A percentile compares a stretch with the other conserved stretches of the same genome.
Evolutionary conservation across 2,329 filamentous ascomycete genomes (phyloP).

Genomic region (Trichoderma sp.): DNA sequence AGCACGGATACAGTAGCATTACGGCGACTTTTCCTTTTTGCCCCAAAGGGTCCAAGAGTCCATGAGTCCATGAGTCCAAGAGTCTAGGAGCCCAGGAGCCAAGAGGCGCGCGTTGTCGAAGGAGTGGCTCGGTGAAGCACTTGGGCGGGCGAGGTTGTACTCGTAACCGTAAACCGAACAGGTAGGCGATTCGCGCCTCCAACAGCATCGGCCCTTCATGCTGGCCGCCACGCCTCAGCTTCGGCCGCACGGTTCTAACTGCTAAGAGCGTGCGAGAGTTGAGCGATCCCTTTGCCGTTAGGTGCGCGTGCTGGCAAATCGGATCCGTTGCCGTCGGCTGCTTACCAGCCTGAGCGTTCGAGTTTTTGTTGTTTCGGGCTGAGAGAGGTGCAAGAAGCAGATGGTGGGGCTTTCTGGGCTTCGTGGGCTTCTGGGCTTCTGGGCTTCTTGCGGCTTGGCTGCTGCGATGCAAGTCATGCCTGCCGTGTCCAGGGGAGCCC

Average conservation of each 20-base stretch:
- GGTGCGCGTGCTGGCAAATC: constrained; percentile 9
- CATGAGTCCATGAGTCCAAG: too few relatives aligned
- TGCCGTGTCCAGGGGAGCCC: not conserved
- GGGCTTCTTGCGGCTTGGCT: not conserved
- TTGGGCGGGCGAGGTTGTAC: not conserved
- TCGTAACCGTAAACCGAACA: not conserved
- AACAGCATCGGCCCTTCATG: constrained; percentile 14
- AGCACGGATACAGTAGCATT: not conserved
- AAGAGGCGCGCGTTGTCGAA: not conserved
- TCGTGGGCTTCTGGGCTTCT: not conserved
- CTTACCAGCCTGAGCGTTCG: constrained; percentile 1
- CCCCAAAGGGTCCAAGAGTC: too few relatives aligned
- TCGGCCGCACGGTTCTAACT: not conserved
- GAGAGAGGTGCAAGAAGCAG: not conserved
- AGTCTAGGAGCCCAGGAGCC: not conserved
- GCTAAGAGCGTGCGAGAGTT: not conserved
- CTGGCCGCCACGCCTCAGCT: not conserved
- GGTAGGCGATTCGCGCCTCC: not conserved
- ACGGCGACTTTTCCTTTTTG: not conserved
- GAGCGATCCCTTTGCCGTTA: not conserved
- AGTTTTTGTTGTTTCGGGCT: not conserved
- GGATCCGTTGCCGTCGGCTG: constrained; percentile 12
- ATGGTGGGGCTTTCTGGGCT: constrained; percentile 9
- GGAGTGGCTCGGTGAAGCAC: not conserved
- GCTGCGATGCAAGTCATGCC: constrained; percentile 15